Evolutionary conservation across 2,329 filamentous ascomycete species (phyloP).

Genomic region (Ceratocystis colombiana): DNA sequence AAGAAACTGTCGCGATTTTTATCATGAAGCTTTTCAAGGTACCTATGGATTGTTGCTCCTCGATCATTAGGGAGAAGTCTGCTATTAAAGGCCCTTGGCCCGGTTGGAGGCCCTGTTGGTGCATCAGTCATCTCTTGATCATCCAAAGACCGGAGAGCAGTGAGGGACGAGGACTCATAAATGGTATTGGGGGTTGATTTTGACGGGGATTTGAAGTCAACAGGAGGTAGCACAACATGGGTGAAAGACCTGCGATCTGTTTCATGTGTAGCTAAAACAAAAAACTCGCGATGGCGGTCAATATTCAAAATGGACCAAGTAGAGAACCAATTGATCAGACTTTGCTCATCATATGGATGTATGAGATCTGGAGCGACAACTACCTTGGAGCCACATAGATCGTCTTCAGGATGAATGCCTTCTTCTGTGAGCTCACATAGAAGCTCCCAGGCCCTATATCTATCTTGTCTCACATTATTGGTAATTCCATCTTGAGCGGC

Average conservation of each 20-base stretch:
- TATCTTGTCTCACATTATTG: not conserved
- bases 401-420: not conserved
- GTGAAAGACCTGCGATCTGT: slow-evolving; percentile 24
- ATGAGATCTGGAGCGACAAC: slow-evolving; percentile 38
- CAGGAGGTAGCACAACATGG: slow-evolving; percentile 19
- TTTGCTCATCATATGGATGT: slow-evolving; percentile 51
- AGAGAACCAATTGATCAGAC: slow-evolving; percentile 53
- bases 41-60: not conserved
- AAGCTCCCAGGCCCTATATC: slow-evolving; percentile 9
- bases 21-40: not conserved
- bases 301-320: slow-evolving; percentile 45
- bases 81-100: not conserved
- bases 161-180: not conserved
- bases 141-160: not conserved
- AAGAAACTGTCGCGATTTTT: not conserved
- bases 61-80: not conserved
- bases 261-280: slow-evolving; percentile 42
- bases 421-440: slow-evolving; percentile 11
- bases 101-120: not conserved
- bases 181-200: slow-evolving; percentile 34
- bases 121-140: not conserved
- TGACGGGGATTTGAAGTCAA: slow-evolving; percentile 33
- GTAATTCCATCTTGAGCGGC: not conserved
- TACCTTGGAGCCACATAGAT: not conserved
- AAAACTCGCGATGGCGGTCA: slow-evolving; percentile 45